Conservation (phyloP, 2,329 filamentous ascomycete genomes). For the Fusarium nurragi region DNA sequence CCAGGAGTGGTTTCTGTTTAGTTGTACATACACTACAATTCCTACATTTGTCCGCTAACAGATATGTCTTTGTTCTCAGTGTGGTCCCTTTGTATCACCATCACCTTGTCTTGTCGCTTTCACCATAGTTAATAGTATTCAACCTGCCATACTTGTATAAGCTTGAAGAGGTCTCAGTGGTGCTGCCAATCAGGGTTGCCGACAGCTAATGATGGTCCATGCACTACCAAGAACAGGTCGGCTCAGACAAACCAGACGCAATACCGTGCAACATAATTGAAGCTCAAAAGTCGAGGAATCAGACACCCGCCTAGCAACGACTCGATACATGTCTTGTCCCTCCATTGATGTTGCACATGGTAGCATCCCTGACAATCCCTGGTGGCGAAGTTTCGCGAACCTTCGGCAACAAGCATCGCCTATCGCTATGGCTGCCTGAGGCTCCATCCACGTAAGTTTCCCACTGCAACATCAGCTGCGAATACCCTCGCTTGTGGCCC, state of each 20-base stretch:
- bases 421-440: conserved; percentile 6
- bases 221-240: too few species aligned
- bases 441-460: not conserved
- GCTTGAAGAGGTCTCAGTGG: too few species aligned
- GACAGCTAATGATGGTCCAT: too few species aligned
- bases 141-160: too few species aligned
- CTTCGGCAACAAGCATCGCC: not conserved
- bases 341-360: not conserved
- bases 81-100: too few species aligned
- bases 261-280: not conserved
- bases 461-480: not conserved
- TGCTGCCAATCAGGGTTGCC: too few species aligned
- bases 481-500: conserved; percentile 19
- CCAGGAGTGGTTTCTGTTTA: too few species aligned
- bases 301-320: not conserved
- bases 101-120: too few species aligned
- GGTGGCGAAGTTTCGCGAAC: conserved; percentile 28
- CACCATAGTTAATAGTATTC: too few species aligned
- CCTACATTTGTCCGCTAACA: too few species aligned
- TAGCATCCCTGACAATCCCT: not conserved
- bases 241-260: not conserved
- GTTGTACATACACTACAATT: too few species aligned
- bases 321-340: not conserved
- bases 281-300: not conserved
- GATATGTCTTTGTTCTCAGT: too few species aligned